phyloP scores from a whole-genome alignment of 1,284 basidiomycete species.

The Abortiporus biennis region DNA sequence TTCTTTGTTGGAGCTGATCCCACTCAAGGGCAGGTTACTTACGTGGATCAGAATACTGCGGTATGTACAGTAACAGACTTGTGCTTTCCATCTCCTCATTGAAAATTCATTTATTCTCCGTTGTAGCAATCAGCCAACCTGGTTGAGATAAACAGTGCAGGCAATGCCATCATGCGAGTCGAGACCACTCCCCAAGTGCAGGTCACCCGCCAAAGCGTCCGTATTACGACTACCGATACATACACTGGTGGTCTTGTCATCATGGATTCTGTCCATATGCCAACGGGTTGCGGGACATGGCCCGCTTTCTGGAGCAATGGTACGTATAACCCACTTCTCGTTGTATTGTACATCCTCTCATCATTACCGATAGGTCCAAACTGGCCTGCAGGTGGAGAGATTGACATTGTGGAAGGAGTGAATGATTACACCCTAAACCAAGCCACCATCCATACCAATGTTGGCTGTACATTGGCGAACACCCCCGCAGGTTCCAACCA shows the following conservation, averaged over 20 bases:
- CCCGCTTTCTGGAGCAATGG: constrained; percentile 57
- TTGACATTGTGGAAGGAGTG: constrained; percentile 83
- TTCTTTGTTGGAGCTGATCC: constrained; percentile 74
- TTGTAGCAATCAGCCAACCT: constrained; percentile 45
- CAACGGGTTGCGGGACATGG: constrained; percentile 85
- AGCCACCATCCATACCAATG: constrained; percentile 71
- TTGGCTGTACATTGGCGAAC: constrained; percentile 58
- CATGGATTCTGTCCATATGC: constrained; percentile 87
- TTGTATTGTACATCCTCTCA: neutral
- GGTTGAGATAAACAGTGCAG: constrained; percentile 54
- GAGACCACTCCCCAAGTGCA: constrained; percentile 72
- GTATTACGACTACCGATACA: constrained; percentile 61
- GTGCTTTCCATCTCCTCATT: constrained; percentile 6
- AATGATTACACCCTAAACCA: constrained; percentile 77
- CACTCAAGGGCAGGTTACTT: constrained; percentile 68
- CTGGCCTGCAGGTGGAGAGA: constrained; percentile 77
- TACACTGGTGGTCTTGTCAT: constrained; percentile 71
- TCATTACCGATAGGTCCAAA: constrained; percentile 40
- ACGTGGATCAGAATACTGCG: constrained; percentile 49
- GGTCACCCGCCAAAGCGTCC: constrained; percentile 65
- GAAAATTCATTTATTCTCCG: constrained; percentile 3
- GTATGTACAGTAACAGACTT: constrained; percentile 34
- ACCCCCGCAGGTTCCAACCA: constrained; percentile 36
- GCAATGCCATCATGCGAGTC: constrained; percentile 77
- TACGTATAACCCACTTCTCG: constrained; percentile 9